phyloP scores from a whole-genome alignment of 1,139 yeast species.

The Zygoascus meyerae region DNA sequence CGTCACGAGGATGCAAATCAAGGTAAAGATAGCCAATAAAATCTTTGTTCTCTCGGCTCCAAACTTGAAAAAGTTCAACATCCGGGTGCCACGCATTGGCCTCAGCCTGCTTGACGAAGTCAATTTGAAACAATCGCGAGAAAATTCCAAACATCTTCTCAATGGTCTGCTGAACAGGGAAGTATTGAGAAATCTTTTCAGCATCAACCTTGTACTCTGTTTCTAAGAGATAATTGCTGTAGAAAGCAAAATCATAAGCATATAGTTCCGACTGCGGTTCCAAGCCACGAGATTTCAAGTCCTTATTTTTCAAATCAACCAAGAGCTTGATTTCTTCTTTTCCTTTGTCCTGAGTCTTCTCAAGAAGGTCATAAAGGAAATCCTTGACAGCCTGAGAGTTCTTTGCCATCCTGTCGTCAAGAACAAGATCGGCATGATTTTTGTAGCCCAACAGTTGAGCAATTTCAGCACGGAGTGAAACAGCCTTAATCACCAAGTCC shows the following conservation, averaged over 20 bases:
- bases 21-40: slow-evolving; percentile 76
- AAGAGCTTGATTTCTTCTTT: slow-evolving; percentile 47
- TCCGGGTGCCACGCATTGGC: slow-evolving; percentile 65
- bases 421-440: slow-evolving; percentile 59
- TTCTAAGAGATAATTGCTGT: slow-evolving; percentile 59
- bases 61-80: slow-evolving; percentile 68
- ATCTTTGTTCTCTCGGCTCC: slow-evolving; percentile 51
- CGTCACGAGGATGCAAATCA: slow-evolving; percentile 79
- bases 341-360: slow-evolving; percentile 56
- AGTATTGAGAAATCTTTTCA: slow-evolving; percentile 66
- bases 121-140: slow-evolving; percentile 60
- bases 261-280: slow-evolving; percentile 44
- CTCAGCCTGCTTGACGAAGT: slow-evolving; percentile 49
- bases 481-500: slow-evolving; percentile 51
- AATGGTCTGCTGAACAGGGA: slow-evolving; percentile 67
- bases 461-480: slow-evolving; percentile 53
- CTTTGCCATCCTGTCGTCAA: slow-evolving; percentile 80
- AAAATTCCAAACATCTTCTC: slow-evolving; percentile 62
- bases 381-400: slow-evolving; percentile 50
- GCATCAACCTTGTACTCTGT: slow-evolving; percentile 66
- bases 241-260: slow-evolving; percentile 70
- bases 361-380: slow-evolving; percentile 57
- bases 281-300: slow-evolving; percentile 42
- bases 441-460: slow-evolving; percentile 62
- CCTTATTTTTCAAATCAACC: slow-evolving; percentile 49